These are phyloP conservation scores for Soucietia sequanensis DNA, from an alignment of 805 yeast genomes.

Conservation along the genomic window DNA sequence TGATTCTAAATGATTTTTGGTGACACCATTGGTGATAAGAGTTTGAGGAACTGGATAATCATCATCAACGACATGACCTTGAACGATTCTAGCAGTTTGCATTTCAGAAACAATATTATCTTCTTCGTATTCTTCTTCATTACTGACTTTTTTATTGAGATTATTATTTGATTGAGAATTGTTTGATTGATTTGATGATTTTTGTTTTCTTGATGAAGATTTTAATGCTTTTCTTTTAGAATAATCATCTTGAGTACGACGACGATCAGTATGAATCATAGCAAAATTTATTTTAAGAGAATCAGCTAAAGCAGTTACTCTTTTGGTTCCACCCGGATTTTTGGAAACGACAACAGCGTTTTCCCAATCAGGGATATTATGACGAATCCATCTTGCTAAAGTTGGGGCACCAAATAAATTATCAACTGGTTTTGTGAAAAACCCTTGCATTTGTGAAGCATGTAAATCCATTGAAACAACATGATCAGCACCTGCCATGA, in stretches of 20 bases:
- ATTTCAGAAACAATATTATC: slow-evolving; percentile 74
- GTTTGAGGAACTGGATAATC: slow-evolving; percentile 44
- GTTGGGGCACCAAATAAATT: slow-evolving; percentile 96
- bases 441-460: slow-evolving; percentile 99
- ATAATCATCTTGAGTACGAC: slow-evolving; percentile 74
- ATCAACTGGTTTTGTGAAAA: slow-evolving; percentile 95
- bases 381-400: slow-evolving; percentile 92
- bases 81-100: slow-evolving; percentile 93
- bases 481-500: slow-evolving; percentile 99
- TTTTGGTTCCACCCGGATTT: slow-evolving; percentile 98
- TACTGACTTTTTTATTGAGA: too few relatives aligned
- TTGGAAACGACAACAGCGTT: slow-evolving; percentile 97
- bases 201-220: slow-evolving; percentile 26
- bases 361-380: slow-evolving; percentile 79
- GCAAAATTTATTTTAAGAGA: slow-evolving; percentile 94
- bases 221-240: slow-evolving; percentile 47
- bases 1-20: slow-evolving; percentile 7
- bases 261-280: slow-evolving; percentile 97
- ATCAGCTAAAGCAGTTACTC: slow-evolving; percentile 98
- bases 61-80: slow-evolving; percentile 96
- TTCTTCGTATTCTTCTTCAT: slow-evolving; percentile 60
- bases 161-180: slow-evolving; percentile 10
- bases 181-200: slow-evolving; percentile 3
- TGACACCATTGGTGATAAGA: slow-evolving; percentile 8
- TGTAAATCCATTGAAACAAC: slow-evolving; percentile 95